Evolutionary conservation across 2,329 filamentous ascomycete genomes (phyloP).

Genomic region (Exophiala oligosperma): DNA sequence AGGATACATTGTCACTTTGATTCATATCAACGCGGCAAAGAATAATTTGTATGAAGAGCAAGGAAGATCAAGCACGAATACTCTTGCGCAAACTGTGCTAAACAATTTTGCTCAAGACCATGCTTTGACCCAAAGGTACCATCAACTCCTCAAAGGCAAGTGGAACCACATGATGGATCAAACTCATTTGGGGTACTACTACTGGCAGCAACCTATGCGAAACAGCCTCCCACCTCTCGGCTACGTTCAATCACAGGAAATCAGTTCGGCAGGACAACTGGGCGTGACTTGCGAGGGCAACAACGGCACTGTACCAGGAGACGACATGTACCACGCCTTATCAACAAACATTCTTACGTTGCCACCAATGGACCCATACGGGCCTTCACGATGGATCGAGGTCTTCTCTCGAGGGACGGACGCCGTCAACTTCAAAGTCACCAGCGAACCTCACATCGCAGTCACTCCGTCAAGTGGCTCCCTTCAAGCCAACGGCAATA

Average conservation of each 20-base stretch:
- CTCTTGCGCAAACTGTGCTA: conserved; percentile 54
- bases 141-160: conserved; percentile 60
- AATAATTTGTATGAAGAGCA: conserved; percentile 59
- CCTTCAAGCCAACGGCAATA: conserved; percentile 45
- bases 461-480: conserved; percentile 53
- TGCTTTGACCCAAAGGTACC: conserved; percentile 57
- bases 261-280: conserved; percentile 61
- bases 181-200: conserved; percentile 51
- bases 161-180: conserved; percentile 64
- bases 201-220: conserved; percentile 72
- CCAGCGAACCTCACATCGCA: conserved; percentile 52
- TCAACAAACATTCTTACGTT: conserved; percentile 55
- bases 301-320: conserved; percentile 67
- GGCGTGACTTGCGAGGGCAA: conserved; percentile 65
- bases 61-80: conserved; percentile 58
- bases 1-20: conserved; percentile 57
- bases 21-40: conserved; percentile 51
- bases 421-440: conserved; percentile 55
- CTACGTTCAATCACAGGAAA: conserved; percentile 60
- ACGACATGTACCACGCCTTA: conserved; percentile 59
- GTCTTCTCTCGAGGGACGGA: conserved; percentile 61
- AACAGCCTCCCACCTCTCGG: conserved; percentile 64
- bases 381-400: conserved; percentile 61
- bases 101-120: conserved; percentile 58
- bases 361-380: conserved; percentile 60